phyloP scores from a whole-genome alignment of 106 monocot species.

The Dioscorea alata region DNA sequence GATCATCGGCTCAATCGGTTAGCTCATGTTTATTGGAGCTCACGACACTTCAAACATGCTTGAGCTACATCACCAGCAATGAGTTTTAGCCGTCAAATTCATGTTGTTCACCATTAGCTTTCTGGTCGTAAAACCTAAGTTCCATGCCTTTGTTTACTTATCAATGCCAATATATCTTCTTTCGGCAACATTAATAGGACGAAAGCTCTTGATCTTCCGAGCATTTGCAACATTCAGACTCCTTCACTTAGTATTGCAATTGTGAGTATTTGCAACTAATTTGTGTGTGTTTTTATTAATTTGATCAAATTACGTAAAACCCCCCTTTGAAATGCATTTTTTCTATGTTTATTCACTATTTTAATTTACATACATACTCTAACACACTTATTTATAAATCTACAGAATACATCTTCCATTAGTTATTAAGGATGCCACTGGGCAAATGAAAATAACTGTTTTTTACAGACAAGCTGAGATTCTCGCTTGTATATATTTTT shows the following conservation, averaged over 20 bases:
- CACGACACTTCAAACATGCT: constrained; percentile 31
- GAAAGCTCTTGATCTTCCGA: constrained; percentile 22
- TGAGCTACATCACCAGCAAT: constrained; percentile 37
- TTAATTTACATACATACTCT: too few relatives aligned
- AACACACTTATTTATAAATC: too few relatives aligned
- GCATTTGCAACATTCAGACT: constrained; percentile 25
- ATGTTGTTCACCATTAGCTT: constrained; percentile 37
- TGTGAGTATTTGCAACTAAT: too few relatives aligned
- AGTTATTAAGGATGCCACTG: too few relatives aligned
- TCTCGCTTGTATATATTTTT: too few relatives aligned
- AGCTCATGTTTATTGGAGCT: constrained; percentile 24
- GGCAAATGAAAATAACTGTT: too few relatives aligned
- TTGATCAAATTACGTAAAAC: too few relatives aligned
- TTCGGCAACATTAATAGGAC: constrained; percentile 25
- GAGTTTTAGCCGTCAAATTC: constrained; percentile 10
- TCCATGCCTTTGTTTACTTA: constrained; percentile 33
- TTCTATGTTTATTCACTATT: too few relatives aligned
- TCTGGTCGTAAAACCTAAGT: constrained; percentile 26
- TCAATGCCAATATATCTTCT: constrained; percentile 26
- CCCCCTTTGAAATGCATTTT: too few relatives aligned
- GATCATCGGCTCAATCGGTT: not conserved
- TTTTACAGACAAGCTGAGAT: too few relatives aligned
- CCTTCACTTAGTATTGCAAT: constrained; percentile 26
- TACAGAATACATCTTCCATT: too few relatives aligned
- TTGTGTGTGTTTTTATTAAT: too few relatives aligned